A percentile compares a stretch with the other conserved stretches of the same genome.
phyloP scores from a whole-genome alignment of 2,329 filamentous ascomycete species.

The Diaporthe ilicicola region DNA sequence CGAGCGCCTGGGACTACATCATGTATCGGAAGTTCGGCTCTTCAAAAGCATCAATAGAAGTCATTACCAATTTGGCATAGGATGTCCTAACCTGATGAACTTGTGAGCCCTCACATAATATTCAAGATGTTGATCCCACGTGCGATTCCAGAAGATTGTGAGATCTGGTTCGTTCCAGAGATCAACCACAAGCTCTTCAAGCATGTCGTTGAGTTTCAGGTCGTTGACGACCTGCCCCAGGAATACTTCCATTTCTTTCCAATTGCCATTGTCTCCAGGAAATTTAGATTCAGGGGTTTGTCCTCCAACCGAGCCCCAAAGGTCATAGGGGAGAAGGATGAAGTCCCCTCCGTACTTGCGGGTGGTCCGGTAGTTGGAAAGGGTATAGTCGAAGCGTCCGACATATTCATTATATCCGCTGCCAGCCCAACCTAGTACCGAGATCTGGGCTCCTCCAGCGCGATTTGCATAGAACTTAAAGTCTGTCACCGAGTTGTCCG shows the following conservation, averaged over 20 bases:
- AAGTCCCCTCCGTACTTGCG: slow-evolving; percentile 52
- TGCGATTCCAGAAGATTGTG: slow-evolving; percentile 46
- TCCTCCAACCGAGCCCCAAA: slow-evolving; percentile 54
- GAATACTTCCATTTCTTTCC: slow-evolving; percentile 49
- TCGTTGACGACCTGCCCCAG: slow-evolving; percentile 46
- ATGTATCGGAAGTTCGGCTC: no score
- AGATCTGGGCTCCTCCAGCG: no score
- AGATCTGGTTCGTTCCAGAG: slow-evolving; percentile 63
- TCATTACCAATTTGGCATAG: no score
- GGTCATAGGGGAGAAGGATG: slow-evolving; percentile 53
- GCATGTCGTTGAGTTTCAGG: slow-evolving; percentile 47
- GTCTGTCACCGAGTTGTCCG: no score
- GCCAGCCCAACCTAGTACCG: no score
- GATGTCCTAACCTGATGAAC: slow-evolving; percentile 41
- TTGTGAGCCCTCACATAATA: slow-evolving; percentile 40
- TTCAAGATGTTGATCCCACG: slow-evolving; percentile 49
- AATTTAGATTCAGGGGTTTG: no score
- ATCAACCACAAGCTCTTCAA: slow-evolving; percentile 51
- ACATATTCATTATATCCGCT: no score
- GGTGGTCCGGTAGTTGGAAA: slow-evolving; percentile 54
- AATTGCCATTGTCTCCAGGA: no score
- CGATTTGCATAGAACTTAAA: no score
- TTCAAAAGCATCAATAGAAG: no score
- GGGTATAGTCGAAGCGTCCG: slow-evolving; percentile 50
- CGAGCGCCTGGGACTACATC: no score